Percentiles rank a stretch among this genome's conserved stretches.
phyloP scores from a whole-genome alignment of 345 rosid species.

The Turritis glabra region DNA sequence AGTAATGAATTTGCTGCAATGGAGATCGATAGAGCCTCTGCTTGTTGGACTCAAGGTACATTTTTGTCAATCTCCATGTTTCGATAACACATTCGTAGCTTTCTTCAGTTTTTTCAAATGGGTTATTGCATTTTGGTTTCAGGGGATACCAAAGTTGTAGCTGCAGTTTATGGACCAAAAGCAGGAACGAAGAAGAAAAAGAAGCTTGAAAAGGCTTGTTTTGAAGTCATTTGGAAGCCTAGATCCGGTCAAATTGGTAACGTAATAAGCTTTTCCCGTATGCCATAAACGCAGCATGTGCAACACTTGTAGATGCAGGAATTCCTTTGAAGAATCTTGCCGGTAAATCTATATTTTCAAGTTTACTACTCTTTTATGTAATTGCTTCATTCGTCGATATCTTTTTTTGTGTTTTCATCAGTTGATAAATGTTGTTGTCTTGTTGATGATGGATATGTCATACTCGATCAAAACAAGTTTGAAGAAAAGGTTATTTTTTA shows the following conservation, averaged over 20 bases:
- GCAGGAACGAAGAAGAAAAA: conserved; percentile 82
- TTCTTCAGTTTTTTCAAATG: too few species aligned
- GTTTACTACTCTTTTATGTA: background rate
- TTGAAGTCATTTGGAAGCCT: conserved; percentile 92
- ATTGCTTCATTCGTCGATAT: background rate
- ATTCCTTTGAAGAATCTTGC: background rate
- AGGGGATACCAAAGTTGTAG: conserved; percentile 85
- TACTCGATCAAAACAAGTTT: background rate
- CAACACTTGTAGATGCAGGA: background rate
- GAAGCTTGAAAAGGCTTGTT: conserved; percentile 79
- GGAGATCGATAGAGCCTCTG: too few species aligned
- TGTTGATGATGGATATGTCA: background rate
- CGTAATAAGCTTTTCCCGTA: background rate
- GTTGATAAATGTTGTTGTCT: too few species aligned
- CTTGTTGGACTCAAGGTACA: conserved; percentile 87
- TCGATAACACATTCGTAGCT: background rate
- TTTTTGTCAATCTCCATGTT: background rate
- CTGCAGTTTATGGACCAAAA: conserved; percentile 90
- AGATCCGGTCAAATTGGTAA: conserved; percentile 78
- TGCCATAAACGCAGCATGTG: background rate
- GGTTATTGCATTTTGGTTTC: background rate
- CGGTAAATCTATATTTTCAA: background rate
- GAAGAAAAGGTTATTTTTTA: background rate
- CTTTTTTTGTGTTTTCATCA: too few species aligned
- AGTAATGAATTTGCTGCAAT: too few species aligned